These are phyloP conservation scores for Globisporangium apiculatum DNA, from an alignment of 352 stramenopile species.

Conservation along the genomic window DNA sequence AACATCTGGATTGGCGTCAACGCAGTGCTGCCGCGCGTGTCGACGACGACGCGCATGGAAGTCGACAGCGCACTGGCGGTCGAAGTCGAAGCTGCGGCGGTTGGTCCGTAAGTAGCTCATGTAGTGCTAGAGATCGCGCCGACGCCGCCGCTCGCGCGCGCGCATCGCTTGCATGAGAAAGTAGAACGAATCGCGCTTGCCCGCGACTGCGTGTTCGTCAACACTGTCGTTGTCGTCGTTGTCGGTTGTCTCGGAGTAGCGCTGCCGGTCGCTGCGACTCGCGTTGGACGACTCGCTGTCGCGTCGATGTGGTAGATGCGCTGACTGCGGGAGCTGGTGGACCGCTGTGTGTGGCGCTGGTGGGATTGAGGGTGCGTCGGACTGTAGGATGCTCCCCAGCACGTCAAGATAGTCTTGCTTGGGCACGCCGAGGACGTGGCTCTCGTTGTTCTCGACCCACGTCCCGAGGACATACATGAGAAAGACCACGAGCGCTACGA, in stretches of 20 bases:
- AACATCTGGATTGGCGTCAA: conserved; percentile 76
- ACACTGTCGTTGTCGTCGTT: conserved; percentile 8
- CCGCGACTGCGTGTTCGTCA: conserved; percentile 22
- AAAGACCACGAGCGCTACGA: conserved; percentile 40
- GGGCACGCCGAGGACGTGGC: conserved; percentile 45
- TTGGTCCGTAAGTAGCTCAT: conserved; percentile 6
- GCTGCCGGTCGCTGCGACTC: neutral
- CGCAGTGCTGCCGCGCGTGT: conserved; percentile 69
- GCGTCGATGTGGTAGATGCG: neutral
- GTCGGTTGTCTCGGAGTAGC: neutral
- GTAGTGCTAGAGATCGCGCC: conserved; percentile 1
- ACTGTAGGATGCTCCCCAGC: conserved; percentile 54
- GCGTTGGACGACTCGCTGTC: neutral
- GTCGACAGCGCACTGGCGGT: conserved; percentile 17
- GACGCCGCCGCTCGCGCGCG: conserved; percentile 9
- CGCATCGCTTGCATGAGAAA: conserved; percentile 60
- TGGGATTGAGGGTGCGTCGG: conserved; percentile 14
- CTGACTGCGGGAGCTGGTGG: conserved; percentile 7
- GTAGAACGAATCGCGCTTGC: conserved; percentile 77
- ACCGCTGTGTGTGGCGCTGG: neutral
- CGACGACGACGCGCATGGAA: conserved; percentile 53
- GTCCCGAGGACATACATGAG: conserved; percentile 42
- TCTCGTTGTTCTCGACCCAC: conserved; percentile 79
- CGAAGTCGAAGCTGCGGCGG: neutral
- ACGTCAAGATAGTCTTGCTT: conserved; percentile 61